Conservation (phyloP, 2,329 filamentous ascomycete genomes). For the Neocatenulostroma microsporum region DNA sequence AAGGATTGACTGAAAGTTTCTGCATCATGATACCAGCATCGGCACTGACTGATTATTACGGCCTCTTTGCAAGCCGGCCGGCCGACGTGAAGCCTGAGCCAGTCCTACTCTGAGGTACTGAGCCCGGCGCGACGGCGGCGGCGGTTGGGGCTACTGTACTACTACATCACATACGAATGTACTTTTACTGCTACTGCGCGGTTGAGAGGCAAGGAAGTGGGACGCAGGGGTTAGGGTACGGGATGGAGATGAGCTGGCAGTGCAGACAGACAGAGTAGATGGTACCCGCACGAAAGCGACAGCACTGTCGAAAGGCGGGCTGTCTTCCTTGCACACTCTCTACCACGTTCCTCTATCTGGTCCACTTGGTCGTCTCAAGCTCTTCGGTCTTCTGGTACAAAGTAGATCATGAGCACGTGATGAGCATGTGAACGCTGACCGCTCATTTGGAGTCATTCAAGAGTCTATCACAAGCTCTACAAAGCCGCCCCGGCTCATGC, state of each 20-base stretch:
- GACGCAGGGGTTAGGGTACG: neutral
- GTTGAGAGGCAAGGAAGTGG: neutral
- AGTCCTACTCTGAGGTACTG: too few species aligned
- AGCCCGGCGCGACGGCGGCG: too few species aligned
- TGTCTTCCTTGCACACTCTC: neutral
- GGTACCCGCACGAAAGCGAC: neutral
- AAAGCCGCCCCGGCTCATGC: neutral
- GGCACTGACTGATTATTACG: slow-evolving; percentile 4
- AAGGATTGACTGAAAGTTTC: slow-evolving; percentile 3
- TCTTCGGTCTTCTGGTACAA: too few species aligned
- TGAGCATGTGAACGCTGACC: neutral
- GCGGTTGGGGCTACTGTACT: neutral
- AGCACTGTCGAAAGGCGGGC: neutral
- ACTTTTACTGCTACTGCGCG: neutral
- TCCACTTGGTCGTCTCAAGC: too few species aligned
- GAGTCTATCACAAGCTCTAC: neutral
- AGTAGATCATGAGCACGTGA: too few species aligned
- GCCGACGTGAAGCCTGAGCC: too few species aligned
- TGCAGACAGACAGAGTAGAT: neutral
- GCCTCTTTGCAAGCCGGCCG: neutral
- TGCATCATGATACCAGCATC: slow-evolving; percentile 15
- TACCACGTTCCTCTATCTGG: too few species aligned
- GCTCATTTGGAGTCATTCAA: neutral
- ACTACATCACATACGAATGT: neutral
- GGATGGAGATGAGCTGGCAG: neutral